Base-by-base conservation (phyloP, 2,329 filamentous ascomycete genomes). In the Fusarium subglutinans region DNA sequence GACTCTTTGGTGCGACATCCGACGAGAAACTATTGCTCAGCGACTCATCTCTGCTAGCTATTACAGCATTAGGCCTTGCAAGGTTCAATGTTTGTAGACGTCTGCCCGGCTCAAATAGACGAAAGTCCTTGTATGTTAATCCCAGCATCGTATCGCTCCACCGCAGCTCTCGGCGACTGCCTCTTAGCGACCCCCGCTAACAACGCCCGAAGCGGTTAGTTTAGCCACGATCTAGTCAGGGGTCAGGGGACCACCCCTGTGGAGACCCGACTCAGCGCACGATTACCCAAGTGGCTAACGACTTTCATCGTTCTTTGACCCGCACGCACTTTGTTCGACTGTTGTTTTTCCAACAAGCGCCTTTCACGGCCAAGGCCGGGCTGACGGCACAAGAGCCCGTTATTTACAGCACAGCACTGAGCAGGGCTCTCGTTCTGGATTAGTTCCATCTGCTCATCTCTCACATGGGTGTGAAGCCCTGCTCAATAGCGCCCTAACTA, bases 401-500 rank as follows among this genome's bases (percentile, higher is more conserved):
- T 70, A 45, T 62, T 62, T 59, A 60, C 48, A 70, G 65, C 53
- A 58, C 59, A 14, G 66, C 48, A 58, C 47, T 33, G 26, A 26
- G 40, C 58, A 50, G 53, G 45, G 28, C 43, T 24, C 51, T 26
- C 2, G 20, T 45, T 69, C 22, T n/a, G 67, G 63, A 24, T 45
- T 74, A 74, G 71, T 47, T 38, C 63, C 38, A 63, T 69, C 63
- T 48, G 56, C 40, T 35, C 44, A 59, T 61, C 64, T 66, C 40
- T 22, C n/a, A 35, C 65, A 59, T 69, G 53, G 67, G 54, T 47
- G 26, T 33, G 43, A 45, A 37, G 55, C 40, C 60, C 50, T 45
- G 28, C 62, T 62, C 71, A 63, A 76, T 76, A 76, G 72, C 58
- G 74, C 47, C 45, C 40, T n/a, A 59, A 54, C 74, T 76, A 76